Evolutionary conservation across 2,329 filamentous ascomycete genomes (phyloP).

Genomic region (Penicillium occitanis): DNA sequence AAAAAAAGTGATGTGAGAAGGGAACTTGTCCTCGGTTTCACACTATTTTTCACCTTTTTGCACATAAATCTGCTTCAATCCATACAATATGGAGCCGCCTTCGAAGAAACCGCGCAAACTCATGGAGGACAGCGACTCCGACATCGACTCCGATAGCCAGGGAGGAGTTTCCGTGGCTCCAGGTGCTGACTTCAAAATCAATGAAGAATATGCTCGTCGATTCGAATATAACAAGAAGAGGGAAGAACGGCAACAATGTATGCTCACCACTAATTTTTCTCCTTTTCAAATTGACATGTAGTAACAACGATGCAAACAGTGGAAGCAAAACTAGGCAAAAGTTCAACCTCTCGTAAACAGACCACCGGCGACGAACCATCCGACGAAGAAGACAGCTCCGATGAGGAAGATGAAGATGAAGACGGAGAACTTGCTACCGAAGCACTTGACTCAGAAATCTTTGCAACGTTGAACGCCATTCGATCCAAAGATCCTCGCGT

Average conservation of each 20-base stretch:
- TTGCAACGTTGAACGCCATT: slow-evolving; percentile 82
- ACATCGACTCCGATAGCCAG: slow-evolving; percentile 40
- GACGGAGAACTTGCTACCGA: slow-evolving; percentile 83
- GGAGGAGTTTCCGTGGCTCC: slow-evolving; percentile 41
- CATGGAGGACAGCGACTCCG: slow-evolving; percentile 42
- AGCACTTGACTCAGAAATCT: slow-evolving; percentile 81
- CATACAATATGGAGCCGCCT: slow-evolving; percentile 41
- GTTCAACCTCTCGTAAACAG: slow-evolving; percentile 10
- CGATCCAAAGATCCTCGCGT: slow-evolving; percentile 86
- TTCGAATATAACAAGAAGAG: slow-evolving; percentile 98
- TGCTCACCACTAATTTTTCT: not conserved
- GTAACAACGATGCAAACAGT: slow-evolving; percentile 13
- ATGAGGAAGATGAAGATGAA: slow-evolving; percentile 84
- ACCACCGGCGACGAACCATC: slow-evolving; percentile 46
- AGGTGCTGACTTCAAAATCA: slow-evolving; percentile 67
- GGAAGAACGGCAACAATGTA: slow-evolving; percentile 69
- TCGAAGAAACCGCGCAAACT: slow-evolving; percentile 43
- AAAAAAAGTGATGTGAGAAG: not conserved
- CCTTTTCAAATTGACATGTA: not conserved
- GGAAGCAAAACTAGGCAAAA: slow-evolving; percentile 34
- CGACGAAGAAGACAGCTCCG: slow-evolving; percentile 61
- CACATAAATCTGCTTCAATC: not conserved
- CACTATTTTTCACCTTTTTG: not conserved
- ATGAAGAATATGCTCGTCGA: slow-evolving; percentile 80
- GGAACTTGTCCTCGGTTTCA: not conserved